phyloP scores from a whole-genome alignment of 495 filamentous ascomycete species.

The Aspergillus funiculosus region DNA sequence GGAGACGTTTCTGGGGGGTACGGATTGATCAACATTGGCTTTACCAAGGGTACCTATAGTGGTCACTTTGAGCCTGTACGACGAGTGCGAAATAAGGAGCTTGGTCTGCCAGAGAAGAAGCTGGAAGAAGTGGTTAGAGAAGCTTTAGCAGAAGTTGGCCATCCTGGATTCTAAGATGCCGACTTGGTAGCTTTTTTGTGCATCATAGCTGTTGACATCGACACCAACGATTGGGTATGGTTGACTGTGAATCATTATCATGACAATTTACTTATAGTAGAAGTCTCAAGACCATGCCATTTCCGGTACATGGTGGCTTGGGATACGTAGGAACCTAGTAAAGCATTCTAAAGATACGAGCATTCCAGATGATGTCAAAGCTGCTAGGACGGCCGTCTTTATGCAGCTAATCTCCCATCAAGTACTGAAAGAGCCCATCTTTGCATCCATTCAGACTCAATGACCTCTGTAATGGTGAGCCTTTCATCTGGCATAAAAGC shows the following conservation, averaged over 20 bases:
- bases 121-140: slow-evolving; percentile 7
- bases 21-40: slow-evolving; percentile 12
- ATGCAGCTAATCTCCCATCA: background rate
- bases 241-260: no score
- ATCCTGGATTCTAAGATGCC: slow-evolving; percentile 11
- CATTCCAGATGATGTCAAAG: background rate
- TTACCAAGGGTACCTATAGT: slow-evolving; percentile 9
- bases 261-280: no score
- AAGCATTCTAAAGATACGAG: no score
- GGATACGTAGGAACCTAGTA: no score
- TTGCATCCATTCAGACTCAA: slow-evolving; percentile 20
- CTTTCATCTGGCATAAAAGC: slow-evolving; percentile 13
- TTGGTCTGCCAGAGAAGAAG: background rate
- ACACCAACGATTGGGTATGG: no score
- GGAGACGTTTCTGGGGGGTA: slow-evolving; percentile 6
- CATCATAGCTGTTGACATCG: no score
- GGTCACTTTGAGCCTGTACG: slow-evolving; percentile 4
- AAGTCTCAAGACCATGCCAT: no score
- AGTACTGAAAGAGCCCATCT: slow-evolving; percentile 15
- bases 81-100: slow-evolving; percentile 1
- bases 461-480: slow-evolving; percentile 10
- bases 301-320: no score
- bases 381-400: background rate
- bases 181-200: no score
- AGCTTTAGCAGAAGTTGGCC: slow-evolving; percentile 10